Evolutionary conservation across 2,329 filamentous ascomycete genomes (phyloP), one percentile per base, ranked within the genome.

Genomic region (Clarireedia monteithiana): DNA sequence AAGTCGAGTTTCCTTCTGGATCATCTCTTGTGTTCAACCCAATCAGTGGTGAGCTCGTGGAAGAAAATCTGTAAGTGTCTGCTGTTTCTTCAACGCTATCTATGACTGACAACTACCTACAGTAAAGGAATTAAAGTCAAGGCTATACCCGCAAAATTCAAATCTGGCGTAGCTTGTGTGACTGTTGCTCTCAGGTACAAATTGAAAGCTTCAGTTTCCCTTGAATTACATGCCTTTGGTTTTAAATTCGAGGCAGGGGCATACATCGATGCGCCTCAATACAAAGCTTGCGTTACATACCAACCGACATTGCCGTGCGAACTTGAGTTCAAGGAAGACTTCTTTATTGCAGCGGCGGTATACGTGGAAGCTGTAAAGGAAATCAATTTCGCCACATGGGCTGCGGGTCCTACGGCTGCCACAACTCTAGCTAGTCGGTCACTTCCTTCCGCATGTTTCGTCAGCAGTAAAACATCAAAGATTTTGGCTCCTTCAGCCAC

Each of bases 211-310:
- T 56, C 42, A 6, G n/a, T 56, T 15, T 38, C 38, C 7, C 14
- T 59, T 14, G n/a, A 55, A 9, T 39, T 58, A 6, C 30, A 55
- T 3, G 49, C 51, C 1, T 46, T 46, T 9, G 50, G 54, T 5
- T 56, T 60, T 26, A 53, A 53, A 40, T 56, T 61, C 24, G 58
- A 60, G 47, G 38, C 58, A 14, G 56, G 59, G 20, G 50, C 57
- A 23, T 61, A 57, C 46, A 54, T 58, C 14, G 58, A 61, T 36
- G 58, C 56, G 4, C 50, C 60, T 46, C 48, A 55, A 23, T 60
- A 59, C 36, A 53, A 57, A 38, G 57, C 57, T 17, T 57, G 57
- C 26, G 39, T 61, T 27, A 46, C 39, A 23, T 49, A 51, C 20
- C 23, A 55, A n/a, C 48, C 60, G 30, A 6, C 6, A 20, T 20